These are phyloP conservation scores for Irpex sp. DNA, from an alignment of 1,284 basidiomycete genomes.

Conservation along the genomic window DNA sequence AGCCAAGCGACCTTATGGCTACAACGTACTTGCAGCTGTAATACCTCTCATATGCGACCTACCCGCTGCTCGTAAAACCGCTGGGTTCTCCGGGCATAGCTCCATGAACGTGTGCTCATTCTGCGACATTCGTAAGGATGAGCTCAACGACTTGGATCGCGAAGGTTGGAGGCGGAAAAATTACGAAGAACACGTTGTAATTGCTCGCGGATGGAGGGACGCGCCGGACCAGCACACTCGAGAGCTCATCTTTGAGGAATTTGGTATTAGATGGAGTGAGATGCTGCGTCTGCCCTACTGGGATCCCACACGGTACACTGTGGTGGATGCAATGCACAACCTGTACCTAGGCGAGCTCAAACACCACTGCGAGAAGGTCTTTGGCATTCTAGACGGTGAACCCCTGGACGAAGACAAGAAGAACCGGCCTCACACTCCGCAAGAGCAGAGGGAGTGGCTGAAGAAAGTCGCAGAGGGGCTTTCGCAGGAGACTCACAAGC, in stretches of 20 bases:
- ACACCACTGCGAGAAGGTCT: constrained; percentile 20
- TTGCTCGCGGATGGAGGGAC: constrained; percentile 21
- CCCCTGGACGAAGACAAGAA: neutral
- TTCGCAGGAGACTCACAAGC: neutral
- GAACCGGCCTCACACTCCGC: neutral
- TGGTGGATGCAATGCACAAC: constrained; percentile 29
- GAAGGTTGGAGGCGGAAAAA: constrained; percentile 9
- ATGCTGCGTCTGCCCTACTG: constrained; percentile 29
- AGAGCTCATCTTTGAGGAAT: constrained; percentile 14
- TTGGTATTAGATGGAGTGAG: constrained; percentile 26
- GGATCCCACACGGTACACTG: constrained; percentile 23
- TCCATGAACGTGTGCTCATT: constrained; percentile 14
- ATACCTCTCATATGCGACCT: constrained; percentile 27
- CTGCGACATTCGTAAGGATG: constrained; percentile 11
- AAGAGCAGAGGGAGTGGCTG: neutral
- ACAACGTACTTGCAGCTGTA: constrained; percentile 21
- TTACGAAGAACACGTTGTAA: neutral
- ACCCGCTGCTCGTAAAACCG: constrained; percentile 24
- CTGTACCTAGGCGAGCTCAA: constrained; percentile 22
- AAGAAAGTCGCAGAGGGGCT: neutral
- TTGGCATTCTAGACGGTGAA: constrained; percentile 13
- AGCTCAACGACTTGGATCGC: constrained; percentile 11
- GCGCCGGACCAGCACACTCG: constrained; percentile 13
- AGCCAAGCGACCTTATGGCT: constrained; percentile 19
- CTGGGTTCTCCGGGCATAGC: constrained; percentile 13